Evolutionary conservation across 441 rosid genomes (phyloP), one percentile per base, ranked within the genome.

Genomic region (Rhodomyrtus psidioides): DNA sequence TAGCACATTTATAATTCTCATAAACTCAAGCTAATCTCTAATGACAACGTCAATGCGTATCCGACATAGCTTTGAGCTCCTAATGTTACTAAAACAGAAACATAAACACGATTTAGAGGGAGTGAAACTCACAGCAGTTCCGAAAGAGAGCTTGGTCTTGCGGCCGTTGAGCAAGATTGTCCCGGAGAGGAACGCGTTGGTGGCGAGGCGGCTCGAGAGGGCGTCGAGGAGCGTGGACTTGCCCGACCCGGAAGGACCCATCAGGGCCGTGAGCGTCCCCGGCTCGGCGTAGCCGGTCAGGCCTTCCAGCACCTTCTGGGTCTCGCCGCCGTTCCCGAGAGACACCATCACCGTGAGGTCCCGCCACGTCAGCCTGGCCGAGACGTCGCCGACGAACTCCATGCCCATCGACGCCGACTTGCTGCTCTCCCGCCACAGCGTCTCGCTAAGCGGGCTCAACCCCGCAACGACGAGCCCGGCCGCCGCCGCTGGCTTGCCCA

Each of bases 221-320:
- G 99, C 99, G 57, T 97, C 99, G 21, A 97, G 99, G 62, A 96
- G 93, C 81, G 98, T 97, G 34, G 99, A 97, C 86, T 97, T 97
- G 21, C 99, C 98, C 1, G 98, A 97, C 49, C 98, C 98, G 24
- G 99, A 97, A 65, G 99, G 99, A 1, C 99, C 99, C 99, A 97
- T 97, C 65, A 97, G 95, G 49, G 99, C 98, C 9, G 98, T 97
- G 82, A 97, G 82, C 14, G 92, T 87, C 21, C 99, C 99, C 14
- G 98, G 99, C 89, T 97, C 98, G 1, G 99, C 98, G 79, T 95
- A 96, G 30, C 99, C 99, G 7, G 95, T 96, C 5, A 97, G 93
- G 53, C 96, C 96, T 70, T 96, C 99, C 46, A 97, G 88, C 85
- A 96, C 99, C 24, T 91, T 96, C 81, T 97, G 98, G 3, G 95